Evolutionary conservation across 371 early-diverging fungal species (phyloP).

Genomic region (Mycotypha africana): DNA sequence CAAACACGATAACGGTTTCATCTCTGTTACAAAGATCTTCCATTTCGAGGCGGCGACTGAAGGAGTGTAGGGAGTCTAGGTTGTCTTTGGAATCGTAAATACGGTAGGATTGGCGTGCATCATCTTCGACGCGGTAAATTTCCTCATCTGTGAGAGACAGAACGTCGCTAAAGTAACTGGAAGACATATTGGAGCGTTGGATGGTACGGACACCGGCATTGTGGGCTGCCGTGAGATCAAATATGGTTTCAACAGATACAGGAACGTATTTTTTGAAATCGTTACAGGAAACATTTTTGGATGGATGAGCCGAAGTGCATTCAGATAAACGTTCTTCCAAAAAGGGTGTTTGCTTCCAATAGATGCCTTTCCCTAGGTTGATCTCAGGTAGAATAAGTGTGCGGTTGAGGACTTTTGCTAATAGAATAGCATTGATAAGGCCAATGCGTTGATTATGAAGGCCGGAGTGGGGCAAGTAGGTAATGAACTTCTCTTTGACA

Average conservation of each 20-base stretch:
- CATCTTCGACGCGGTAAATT: conserved; percentile 27
- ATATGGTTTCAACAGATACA: conserved; percentile 26
- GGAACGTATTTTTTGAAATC: conserved; percentile 40
- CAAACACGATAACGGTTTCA: conserved; percentile 44
- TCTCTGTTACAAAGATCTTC: conserved; percentile 23
- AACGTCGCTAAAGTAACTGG: conserved; percentile 15
- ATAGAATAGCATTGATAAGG: conserved; percentile 46
- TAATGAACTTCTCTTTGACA: conserved; percentile 33
- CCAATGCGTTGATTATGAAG: conserved; percentile 52
- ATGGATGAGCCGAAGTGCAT: conserved; percentile 1
- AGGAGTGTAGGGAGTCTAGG: conserved; percentile 12
- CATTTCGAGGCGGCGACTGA: conserved; percentile 22
- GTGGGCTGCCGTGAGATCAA: conserved; percentile 27
- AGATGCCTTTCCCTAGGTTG: conserved; percentile 31
- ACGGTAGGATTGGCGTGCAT: conserved; percentile 36
- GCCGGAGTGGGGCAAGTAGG: conserved; percentile 56
- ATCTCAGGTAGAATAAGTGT: conserved; percentile 47
- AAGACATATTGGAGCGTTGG: conserved; percentile 25
- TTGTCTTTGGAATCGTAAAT: conserved; percentile 35
- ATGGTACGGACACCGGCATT: conserved; percentile 22
- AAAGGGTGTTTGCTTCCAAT: conserved; percentile 17
- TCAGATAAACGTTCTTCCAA: conserved; percentile 4
- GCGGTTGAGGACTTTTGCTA: conserved; percentile 50
- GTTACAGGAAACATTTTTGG: conserved; percentile 13
- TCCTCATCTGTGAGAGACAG: conserved; percentile 11